These are phyloP conservation scores for Phaeosphaeria sp. DNA, from an alignment of 2,329 filamentous ascomycete genomes.

Conservation along the genomic window DNA sequence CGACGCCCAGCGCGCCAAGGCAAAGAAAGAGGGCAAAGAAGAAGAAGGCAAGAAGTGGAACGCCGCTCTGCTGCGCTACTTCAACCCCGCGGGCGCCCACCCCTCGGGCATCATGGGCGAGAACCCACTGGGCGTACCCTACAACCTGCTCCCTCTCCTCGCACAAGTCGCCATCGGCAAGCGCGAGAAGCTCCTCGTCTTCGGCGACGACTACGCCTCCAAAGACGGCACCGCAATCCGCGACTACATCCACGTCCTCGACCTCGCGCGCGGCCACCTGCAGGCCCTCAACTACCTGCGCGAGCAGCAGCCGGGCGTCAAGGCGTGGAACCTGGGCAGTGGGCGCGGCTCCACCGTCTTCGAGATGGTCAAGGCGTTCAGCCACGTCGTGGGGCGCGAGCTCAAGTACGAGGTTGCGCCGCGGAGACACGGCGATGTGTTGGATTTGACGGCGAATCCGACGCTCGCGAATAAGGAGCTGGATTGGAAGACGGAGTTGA, in stretches of 20 bases:
- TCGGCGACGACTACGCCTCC: constrained; percentile 91
- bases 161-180: constrained; percentile 97
- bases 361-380: constrained; percentile 97
- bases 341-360: constrained; percentile 95
- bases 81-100: constrained; percentile 95
- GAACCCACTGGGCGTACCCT: constrained; percentile 93
- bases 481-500: constrained; percentile 88
- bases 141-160: constrained; percentile 91
- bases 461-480: constrained; percentile 86
- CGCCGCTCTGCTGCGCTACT: constrained; percentile 90
- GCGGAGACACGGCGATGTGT: constrained; percentile 85
- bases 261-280: constrained; percentile 85
- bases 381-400: constrained; percentile 81
- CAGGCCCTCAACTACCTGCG: constrained; percentile 90
- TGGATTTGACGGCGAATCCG: constrained; percentile 94
- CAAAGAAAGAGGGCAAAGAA: constrained; percentile 76
- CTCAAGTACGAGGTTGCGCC: constrained; percentile 86
- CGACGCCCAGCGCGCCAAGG: constrained; percentile 82
- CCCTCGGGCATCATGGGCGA: constrained; percentile 97
- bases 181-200: constrained; percentile 91
- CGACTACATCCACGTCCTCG: constrained; percentile 97
- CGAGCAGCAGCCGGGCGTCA: constrained; percentile 82
- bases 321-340: constrained; percentile 96
- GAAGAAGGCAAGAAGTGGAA: constrained; percentile 79
- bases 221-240: constrained; percentile 92